Evolutionary conservation across 164 flowering plant genomes (phyloP).

Genomic region (Tetrastigma voinierianum): DNA sequence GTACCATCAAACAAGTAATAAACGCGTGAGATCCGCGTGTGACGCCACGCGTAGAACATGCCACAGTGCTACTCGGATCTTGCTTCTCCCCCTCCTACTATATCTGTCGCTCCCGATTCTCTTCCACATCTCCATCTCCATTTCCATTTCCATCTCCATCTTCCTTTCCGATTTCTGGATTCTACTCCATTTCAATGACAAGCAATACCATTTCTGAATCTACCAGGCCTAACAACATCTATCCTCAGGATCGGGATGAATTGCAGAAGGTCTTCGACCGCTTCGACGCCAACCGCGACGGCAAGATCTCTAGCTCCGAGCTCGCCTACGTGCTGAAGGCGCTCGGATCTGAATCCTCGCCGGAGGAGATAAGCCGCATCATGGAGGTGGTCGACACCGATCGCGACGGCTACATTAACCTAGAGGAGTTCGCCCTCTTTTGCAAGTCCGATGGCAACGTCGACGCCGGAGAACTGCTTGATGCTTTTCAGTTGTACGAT

Average conservation of each 20-base stretch:
- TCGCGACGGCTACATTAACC: constrained; percentile 44
- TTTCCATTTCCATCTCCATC: too few relatives aligned
- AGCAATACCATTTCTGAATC: too few relatives aligned
- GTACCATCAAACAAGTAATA: too few relatives aligned
- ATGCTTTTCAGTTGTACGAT: constrained; percentile 69
- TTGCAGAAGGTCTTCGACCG: constrained; percentile 34
- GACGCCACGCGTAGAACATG: too few relatives aligned
- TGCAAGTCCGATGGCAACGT: constrained; percentile 26
- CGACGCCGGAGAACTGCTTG: constrained; percentile 39
- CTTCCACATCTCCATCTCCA: too few relatives aligned
- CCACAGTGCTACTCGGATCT: too few relatives aligned
- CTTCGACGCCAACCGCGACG: constrained; percentile 53
- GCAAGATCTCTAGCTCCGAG: constrained; percentile 47
- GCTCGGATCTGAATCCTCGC: constrained; percentile 30
- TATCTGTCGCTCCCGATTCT: too few relatives aligned
- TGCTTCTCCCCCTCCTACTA: too few relatives aligned
- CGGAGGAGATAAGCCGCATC: constrained; percentile 33
- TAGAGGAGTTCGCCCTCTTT: constrained; percentile 41
- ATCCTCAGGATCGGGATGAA: constrained; percentile 24
- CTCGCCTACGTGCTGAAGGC: constrained; percentile 34
- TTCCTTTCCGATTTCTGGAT: too few relatives aligned
- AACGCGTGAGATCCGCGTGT: too few relatives aligned
- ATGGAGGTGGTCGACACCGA: constrained; percentile 55
- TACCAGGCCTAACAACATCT: background rate
- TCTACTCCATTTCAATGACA: too few relatives aligned